Conservation (phyloP, 768 basidiomycete species). For the Hortiboletus flavorubellus region DNA sequence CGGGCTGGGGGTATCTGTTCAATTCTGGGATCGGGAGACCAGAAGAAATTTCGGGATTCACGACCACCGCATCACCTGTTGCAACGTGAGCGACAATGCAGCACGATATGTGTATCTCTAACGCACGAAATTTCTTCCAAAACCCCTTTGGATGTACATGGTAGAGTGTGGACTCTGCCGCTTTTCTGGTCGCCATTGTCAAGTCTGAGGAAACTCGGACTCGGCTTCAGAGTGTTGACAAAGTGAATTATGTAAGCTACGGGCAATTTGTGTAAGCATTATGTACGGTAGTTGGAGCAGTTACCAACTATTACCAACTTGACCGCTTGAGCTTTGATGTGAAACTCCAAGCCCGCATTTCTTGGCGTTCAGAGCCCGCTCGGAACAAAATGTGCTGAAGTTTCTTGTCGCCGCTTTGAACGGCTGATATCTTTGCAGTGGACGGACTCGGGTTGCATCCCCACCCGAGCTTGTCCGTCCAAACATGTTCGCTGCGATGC, state of each 20-base stretch:
- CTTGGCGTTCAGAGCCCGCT: neutral
- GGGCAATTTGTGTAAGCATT: too few relatives aligned
- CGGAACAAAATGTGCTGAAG: neutral
- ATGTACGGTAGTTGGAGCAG: too few relatives aligned
- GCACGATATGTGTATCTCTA: neutral
- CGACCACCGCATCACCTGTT: slow-evolving; percentile 75
- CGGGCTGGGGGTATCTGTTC: slow-evolving; percentile 84
- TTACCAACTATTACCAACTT: neutral
- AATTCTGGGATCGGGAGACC: slow-evolving; percentile 75
- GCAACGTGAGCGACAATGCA: slow-evolving; percentile 3
- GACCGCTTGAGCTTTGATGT: neutral
- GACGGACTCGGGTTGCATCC: neutral
- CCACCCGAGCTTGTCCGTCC: too few relatives aligned
- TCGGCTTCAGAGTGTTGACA: neutral
- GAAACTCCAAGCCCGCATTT: neutral
- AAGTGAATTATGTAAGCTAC: slow-evolving; percentile 16
- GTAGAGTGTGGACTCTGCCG: slow-evolving; percentile 85
- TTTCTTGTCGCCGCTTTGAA: neutral
- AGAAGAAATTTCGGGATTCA: slow-evolving; percentile 88
- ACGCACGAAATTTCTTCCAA: slow-evolving; percentile 95
- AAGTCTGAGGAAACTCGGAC: slow-evolving; percentile 10
- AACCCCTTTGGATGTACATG: slow-evolving; percentile 88
- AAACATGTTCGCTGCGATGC: neutral
- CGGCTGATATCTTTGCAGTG: slow-evolving; percentile 5
- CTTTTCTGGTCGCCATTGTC: slow-evolving; percentile 72